Evolutionary conservation across 768 basidiomycete species (phyloP).

Genomic region (Russula emetica): DNA sequence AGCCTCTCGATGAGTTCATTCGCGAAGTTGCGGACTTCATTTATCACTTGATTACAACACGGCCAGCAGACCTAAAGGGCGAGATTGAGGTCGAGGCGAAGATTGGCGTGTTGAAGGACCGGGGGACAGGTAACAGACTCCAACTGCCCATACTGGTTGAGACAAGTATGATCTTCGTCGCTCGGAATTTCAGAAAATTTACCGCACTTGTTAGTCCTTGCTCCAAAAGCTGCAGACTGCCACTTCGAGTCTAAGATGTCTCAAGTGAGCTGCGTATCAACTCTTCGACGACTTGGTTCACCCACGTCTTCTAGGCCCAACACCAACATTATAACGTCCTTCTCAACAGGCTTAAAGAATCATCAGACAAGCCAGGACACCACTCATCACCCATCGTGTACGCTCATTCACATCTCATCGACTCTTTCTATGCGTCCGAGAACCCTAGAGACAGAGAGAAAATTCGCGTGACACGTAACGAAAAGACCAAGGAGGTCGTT

Average conservation of each 20-base stretch:
- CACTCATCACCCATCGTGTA: constrained; percentile 62
- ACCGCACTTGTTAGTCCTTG: constrained; percentile 51
- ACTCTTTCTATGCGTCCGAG: constrained; percentile 65
- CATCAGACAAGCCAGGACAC: constrained; percentile 49
- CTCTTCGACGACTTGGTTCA: constrained; percentile 4
- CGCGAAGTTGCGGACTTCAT: constrained; percentile 88
- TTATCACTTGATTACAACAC: constrained; percentile 60
- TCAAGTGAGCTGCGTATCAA: constrained; percentile 47
- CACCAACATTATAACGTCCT: constrained; percentile 83
- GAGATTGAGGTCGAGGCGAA: constrained; percentile 89
- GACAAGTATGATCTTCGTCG: constrained; percentile 50
- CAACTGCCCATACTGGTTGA: constrained; percentile 73
- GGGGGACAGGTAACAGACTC: constrained; percentile 51
- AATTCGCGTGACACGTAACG: constrained; percentile 80
- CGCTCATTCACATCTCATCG: constrained; percentile 70
- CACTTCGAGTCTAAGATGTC: constrained; percentile 95
- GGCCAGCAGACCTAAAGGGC: constrained; percentile 46
- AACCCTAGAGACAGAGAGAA: constrained; percentile 45
- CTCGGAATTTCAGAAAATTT: constrained; percentile 12
- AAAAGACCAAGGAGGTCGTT: constrained; percentile 60
- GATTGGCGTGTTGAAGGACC: constrained; percentile 70
- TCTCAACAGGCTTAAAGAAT: constrained; percentile 74
- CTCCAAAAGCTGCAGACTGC: constrained; percentile 54
- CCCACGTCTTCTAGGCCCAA: constrained; percentile 55
- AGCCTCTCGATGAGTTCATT: constrained; percentile 91